Percentiles rank a stretch among this genome's conserved stretches.
phyloP scores from a whole-genome alignment of 129 eudicot genomes.

The Dittrichia graveolens region DNA sequence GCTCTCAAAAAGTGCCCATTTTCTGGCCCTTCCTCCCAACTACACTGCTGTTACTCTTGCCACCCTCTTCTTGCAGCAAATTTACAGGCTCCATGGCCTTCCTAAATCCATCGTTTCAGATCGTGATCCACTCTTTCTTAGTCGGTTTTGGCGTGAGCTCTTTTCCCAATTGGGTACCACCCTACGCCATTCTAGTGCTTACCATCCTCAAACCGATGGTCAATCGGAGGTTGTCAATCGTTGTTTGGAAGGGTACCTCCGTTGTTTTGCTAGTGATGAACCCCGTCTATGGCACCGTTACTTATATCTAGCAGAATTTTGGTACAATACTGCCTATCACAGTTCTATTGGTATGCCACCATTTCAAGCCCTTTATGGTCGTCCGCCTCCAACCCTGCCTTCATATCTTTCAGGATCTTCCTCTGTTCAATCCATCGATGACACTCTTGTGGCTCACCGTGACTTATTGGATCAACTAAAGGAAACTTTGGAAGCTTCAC shows the following conservation, averaged over 20 bases:
- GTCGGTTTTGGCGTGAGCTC: background rate
- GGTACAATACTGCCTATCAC: background rate
- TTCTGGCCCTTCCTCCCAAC: background rate
- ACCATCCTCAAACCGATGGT: background rate
- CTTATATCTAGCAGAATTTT: background rate
- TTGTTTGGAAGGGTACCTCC: background rate
- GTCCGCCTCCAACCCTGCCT: too few species aligned
- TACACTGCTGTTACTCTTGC: background rate
- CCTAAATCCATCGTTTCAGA: background rate
- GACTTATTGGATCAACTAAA: too few species aligned
- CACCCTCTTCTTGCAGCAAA: background rate
- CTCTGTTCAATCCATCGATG: too few species aligned
- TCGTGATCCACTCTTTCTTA: background rate
- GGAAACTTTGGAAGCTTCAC: too few species aligned
- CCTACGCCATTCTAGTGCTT: background rate
- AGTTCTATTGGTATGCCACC: background rate
- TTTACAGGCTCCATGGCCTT: background rate
- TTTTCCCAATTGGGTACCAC: background rate
- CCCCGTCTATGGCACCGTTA: background rate
- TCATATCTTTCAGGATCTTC: too few species aligned
- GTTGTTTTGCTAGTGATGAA: background rate
- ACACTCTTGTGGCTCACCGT: too few species aligned
- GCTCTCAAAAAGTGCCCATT: background rate
- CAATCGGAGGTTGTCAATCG: background rate
- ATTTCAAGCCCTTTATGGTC: background rate